Base-by-base conservation (phyloP, 2,329 filamentous ascomycete genomes). In the Colletotrichum sp. region DNA sequence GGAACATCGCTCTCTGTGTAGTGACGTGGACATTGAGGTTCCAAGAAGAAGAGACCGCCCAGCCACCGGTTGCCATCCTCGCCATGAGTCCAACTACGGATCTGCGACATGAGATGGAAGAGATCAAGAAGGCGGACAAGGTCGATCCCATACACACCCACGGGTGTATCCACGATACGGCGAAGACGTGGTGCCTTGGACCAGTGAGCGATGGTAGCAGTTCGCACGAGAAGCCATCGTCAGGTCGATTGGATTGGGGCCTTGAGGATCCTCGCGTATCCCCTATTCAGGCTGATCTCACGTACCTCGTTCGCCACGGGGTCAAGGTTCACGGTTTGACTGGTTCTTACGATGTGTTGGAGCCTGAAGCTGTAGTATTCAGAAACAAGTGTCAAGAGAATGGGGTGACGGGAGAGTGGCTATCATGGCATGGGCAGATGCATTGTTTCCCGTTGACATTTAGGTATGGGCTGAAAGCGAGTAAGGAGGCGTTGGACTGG, bases 391-490 rank as follows among this genome's bases (percentile, higher is more conserved):
- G 87, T 8, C 82, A 83, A 32, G 80, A 86, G 59, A 79, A 82
- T 21, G 85, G 86, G 0, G 85, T 92, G 0, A 65, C 81, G 3
- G 91, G 91, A 0, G 83, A 89, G 71, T 92, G 91, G 91, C 78
- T 92, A 55, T 83, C 90, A 12, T 92, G 91, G 90, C 86, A 90
- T 21, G 87, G 87, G 21, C 89, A 92, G 82, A 92, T 92, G 89
- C 91, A 92, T 80, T 91, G 89, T 75, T 92, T 92, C 68, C 86
- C 89, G 2, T 80, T 92, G 43, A 86, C 88, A 2, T 87, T 86
- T 61, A 82, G 84, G 3, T 91, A 89, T 77, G 85, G 85, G 1
- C 48, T 91, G 30, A 82, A 79, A 6, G 90, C 92, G 78, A 86
- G 87, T 3, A 85, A 83, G 34, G 82, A 88, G 74, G 87, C 81